Evolutionary conservation across 2,329 filamentous ascomycete genomes (phyloP).

Genomic region (Dendryphion nanum): DNA sequence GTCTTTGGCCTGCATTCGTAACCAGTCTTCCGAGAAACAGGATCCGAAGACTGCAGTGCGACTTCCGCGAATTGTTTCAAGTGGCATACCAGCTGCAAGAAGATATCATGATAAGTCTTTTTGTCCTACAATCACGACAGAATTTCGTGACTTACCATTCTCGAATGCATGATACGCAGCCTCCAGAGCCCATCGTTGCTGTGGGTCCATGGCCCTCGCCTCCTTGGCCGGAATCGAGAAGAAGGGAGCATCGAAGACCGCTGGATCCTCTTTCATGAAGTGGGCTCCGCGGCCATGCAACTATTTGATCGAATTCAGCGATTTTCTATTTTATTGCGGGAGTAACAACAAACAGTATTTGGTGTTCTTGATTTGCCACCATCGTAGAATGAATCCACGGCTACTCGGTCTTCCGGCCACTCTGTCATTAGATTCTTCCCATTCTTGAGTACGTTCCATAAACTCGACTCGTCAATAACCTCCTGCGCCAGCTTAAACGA

Average conservation of each 20-base stretch:
- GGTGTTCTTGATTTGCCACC: no score
- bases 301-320: no score
- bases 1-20: not conserved
- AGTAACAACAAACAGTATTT: no score
- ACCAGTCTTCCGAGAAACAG: not conserved
- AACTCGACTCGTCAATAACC: no score
- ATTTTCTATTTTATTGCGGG: no score
- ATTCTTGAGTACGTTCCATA: no score
- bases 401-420: no score
- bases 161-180: constrained; percentile 1
- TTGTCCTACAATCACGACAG: no score
- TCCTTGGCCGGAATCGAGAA: not conserved
- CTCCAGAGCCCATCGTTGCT: not conserved
- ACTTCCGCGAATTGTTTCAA: not conserved
- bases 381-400: no score
- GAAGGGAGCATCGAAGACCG: constrained; percentile 1
- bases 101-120: not conserved
- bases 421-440: no score
- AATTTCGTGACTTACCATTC: no score
- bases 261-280: not conserved
- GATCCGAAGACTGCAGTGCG: not conserved
- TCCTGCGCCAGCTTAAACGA: no score
- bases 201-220: not conserved
- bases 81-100: not conserved
- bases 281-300: not conserved